Percentiles rank a stretch among this genome's conserved stretches.
phyloP scores from a whole-genome alignment of 495 filamentous ascomycete species.

The Podospora comata region DNA sequence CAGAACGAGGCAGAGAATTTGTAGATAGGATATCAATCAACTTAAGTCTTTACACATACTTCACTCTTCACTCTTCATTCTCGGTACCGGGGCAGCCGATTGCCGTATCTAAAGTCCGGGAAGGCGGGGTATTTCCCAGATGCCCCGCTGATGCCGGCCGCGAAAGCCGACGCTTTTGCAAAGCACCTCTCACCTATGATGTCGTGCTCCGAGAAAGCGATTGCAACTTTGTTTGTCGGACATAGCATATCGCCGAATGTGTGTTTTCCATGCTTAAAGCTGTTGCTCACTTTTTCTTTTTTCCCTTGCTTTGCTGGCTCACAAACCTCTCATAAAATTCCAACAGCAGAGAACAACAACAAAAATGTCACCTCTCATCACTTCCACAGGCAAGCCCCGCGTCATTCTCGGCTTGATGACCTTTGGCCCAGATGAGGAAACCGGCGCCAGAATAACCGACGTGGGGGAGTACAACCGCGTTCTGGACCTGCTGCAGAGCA shows the following conservation, averaged over 20 bases:
- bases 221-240: neutral
- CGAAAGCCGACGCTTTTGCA: neutral
- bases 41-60: neutral
- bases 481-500: constrained; percentile 66
- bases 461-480: constrained; percentile 60
- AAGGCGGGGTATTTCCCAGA: constrained; percentile 2
- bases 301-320: neutral
- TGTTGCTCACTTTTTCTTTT: neutral
- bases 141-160: neutral
- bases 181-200: neutral
- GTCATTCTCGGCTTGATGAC: constrained; percentile 63
- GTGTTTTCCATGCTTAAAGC: neutral
- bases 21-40: constrained; percentile 9
- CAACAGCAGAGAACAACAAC: neutral
- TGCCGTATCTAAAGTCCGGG: constrained; percentile 1
- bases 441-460: constrained; percentile 68
- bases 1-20: neutral
- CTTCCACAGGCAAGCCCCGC: constrained; percentile 38
- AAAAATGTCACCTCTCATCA: constrained; percentile 25
- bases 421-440: constrained; percentile 50
- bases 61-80: neutral
- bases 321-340: constrained; percentile 1
- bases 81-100: constrained; percentile 1
- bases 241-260: neutral
- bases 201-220: neutral